A percentile compares a stretch with the other conserved stretches of the same genome.
Conservation (phyloP, 306 rosid species). For the Vachellia collinsii region DNA sequence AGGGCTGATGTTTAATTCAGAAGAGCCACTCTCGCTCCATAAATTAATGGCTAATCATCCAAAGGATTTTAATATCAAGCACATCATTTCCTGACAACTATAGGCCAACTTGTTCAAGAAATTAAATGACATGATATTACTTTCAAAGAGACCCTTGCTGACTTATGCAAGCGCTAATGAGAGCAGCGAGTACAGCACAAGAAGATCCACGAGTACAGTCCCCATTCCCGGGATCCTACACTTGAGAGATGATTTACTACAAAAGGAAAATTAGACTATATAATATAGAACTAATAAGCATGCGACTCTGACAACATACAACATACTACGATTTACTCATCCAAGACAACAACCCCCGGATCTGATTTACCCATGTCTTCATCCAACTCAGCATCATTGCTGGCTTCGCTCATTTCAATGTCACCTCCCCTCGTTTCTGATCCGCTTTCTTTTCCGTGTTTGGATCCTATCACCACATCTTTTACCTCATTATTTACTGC, state of each 20-base stretch:
- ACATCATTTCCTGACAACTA: not conserved
- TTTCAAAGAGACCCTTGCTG: not conserved
- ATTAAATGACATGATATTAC: too few species aligned
- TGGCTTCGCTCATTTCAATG: slow-evolving; percentile 38
- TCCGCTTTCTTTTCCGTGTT: slow-evolving; percentile 41
- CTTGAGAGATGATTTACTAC: not conserved
- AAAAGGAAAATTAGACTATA: not conserved
- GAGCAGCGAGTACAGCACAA: not conserved
- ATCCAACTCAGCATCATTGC: slow-evolving; percentile 32
- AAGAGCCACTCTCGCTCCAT: not conserved
- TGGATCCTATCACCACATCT: slow-evolving; percentile 40
- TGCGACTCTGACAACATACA: not conserved
- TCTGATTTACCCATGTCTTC: slow-evolving; percentile 42
- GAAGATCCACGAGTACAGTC: not conserved
- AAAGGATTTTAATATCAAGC: not conserved
- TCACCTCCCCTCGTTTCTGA: slow-evolving; percentile 26
- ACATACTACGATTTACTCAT: slow-evolving; percentile 42
- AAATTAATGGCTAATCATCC: not conserved
- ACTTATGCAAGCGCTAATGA: not conserved
- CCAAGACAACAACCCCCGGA: slow-evolving; percentile 50
- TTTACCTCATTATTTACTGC: slow-evolving; percentile 35
- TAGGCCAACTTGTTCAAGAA: not conserved
- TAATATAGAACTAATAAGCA: not conserved
- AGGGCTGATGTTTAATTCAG: not conserved
- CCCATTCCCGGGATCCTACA: not conserved